These are phyloP conservation scores for Multifurca ochricompacta DNA, from an alignment of 768 basidiomycete genomes.

Conservation along the genomic window DNA sequence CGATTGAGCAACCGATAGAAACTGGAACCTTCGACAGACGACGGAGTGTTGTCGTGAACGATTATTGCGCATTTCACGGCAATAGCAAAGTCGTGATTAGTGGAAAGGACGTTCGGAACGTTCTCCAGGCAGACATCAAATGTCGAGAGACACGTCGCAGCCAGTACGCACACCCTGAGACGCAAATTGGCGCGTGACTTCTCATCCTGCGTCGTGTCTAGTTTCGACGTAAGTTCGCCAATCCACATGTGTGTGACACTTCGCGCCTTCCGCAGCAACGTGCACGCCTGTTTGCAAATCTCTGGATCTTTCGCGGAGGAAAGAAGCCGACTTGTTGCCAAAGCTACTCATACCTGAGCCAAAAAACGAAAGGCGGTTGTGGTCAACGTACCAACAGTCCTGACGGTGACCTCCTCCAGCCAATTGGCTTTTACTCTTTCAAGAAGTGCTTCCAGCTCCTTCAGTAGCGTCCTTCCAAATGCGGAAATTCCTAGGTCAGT, in stretches of 20 bases:
- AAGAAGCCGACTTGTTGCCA: constrained; percentile 4
- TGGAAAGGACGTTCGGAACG: background rate
- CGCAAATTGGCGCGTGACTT: background rate
- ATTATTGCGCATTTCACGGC: constrained; percentile 8
- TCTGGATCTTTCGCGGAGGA: background rate
- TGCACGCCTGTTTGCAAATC: background rate
- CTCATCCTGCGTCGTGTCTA: constrained; percentile 3
- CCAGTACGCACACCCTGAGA: constrained; percentile 4
- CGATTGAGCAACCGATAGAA: background rate
- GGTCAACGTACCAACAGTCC: constrained; percentile 6
- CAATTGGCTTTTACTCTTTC: constrained; percentile 35
- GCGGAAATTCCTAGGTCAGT: constrained; percentile 26
- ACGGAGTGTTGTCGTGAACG: constrained; percentile 6
- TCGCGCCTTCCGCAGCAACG: constrained; percentile 7
- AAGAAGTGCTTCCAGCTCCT: constrained; percentile 32
- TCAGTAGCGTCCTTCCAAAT: constrained; percentile 34
- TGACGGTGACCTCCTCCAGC: constrained; percentile 23
- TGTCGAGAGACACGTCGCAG: constrained; percentile 8
- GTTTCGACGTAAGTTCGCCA: background rate
- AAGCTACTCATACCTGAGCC: background rate
- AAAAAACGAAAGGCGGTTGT: too few relatives aligned
- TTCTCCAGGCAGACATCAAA: constrained; percentile 6
- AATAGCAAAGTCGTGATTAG: constrained; percentile 2
- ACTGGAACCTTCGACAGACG: background rate
- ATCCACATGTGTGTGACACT: constrained; percentile 2